Conservation (phyloP, 495 filamentous ascomycete species). For the Aspergillus conjunctus region DNA sequence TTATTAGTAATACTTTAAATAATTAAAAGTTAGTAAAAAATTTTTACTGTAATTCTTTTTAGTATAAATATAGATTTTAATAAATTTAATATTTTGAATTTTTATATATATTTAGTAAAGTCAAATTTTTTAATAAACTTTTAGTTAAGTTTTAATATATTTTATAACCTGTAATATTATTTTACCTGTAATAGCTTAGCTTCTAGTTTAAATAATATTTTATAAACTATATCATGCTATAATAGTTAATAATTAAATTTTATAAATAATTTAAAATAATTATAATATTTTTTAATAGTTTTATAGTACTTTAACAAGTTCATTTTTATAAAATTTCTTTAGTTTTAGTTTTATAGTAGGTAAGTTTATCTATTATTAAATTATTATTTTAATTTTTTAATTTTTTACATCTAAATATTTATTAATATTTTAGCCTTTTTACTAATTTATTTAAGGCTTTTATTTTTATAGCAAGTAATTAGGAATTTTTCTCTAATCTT, state of each 20-base stretch:
- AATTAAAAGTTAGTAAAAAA: too few relatives aligned
- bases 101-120: neutral
- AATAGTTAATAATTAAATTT: neutral
- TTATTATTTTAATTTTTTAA: too few relatives aligned
- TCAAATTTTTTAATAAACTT: neutral
- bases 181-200: neutral
- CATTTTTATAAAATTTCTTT: neutral
- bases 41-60: constrained; percentile 1
- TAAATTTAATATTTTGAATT: constrained; percentile 3
- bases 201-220: neutral
- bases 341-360: neutral
- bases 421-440: too few relatives aligned
- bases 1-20: constrained; percentile 11
- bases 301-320: constrained; percentile 1
- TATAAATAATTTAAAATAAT: constrained; percentile 1
- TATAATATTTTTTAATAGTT: neutral
- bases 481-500: neutral
- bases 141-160: neutral
- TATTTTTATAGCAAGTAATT: neutral
- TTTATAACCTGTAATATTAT: neutral
- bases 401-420: too few relatives aligned
- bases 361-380: too few relatives aligned
- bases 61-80: too few relatives aligned
- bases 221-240: neutral
- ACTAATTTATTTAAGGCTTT: too few relatives aligned